Evolutionary conservation across 2,329 filamentous ascomycete genomes (phyloP), one percentile per base, ranked within the genome.

Genomic region (Xylariomycetidae sp.): DNA sequence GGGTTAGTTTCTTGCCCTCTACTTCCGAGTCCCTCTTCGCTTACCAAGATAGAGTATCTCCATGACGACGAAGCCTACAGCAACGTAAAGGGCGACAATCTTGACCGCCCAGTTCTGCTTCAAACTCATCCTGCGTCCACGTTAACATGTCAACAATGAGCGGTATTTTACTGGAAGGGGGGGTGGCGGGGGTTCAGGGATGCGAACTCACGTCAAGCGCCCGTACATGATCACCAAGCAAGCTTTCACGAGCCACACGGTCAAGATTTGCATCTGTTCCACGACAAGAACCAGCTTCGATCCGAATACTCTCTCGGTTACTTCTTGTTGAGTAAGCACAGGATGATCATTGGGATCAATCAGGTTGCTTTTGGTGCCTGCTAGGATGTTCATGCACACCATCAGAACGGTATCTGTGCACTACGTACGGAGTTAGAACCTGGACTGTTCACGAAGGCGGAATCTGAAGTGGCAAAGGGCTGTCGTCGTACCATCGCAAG

Each of bases 261-360:
- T 67, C 32, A 76, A 60, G 13, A 79, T 60, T 59, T 83, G 81
- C 47, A 71, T 68, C 54, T 79, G 65, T 43, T 82, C 76, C 3
- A 74, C 70, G 7, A 78, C 68, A 23, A 79, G 61, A 1, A 79
- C 75, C 60, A 76, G 69, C 61, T 81, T 81, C 28, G 73, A 78
- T 9, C 76, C 77, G 23, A 53, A 58, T 1, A 60, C 50, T 30
- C 73, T 60, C 19, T 63, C 56, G 4, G 42, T 46, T 29, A 67
- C 63, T 22, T 61, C 62, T 0, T 58, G 40, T 0, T 66, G 59
- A 0, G 74, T 74, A 29, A 79, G 56, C 4, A 50, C 40, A 0
- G 54, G 47, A 0, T 57, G 52, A 18, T 75, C 60, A 12, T 64
- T 55, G 0, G 67, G 63, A 13, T 70, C 60, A 55, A 80, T 74